Conservation (phyloP, 768 basidiomycete species). For the Flagelloscypha sp. region DNA sequence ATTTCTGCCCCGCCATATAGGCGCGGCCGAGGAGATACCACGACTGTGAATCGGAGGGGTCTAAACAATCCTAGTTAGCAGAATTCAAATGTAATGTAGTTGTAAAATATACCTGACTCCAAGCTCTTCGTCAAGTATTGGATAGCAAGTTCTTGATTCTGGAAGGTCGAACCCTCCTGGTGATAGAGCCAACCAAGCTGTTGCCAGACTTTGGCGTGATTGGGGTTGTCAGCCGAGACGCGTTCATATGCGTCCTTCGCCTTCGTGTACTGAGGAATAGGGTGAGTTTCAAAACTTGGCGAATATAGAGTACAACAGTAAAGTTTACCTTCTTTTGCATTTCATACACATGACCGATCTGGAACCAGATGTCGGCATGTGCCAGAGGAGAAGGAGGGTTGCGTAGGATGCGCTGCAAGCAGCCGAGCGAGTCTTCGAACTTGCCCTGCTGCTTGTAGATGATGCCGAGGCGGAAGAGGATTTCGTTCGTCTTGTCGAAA, state of each 20-base stretch:
- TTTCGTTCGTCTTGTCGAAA: constrained; percentile 75
- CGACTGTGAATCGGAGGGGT: constrained; percentile 91
- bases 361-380: constrained; percentile 99
- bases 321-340: constrained; percentile 87
- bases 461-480: constrained; percentile 70
- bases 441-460: constrained; percentile 79
- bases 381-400: constrained; percentile 94
- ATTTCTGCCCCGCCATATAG: constrained; percentile 97
- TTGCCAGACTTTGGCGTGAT: constrained; percentile 94
- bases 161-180: constrained; percentile 90
- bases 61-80: constrained; percentile 29
- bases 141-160: constrained; percentile 92
- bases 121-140: constrained; percentile 90
- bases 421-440: constrained; percentile 53
- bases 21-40: constrained; percentile 99
- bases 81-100: constrained; percentile 1
- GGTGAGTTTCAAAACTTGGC: constrained; percentile 9
- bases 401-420: constrained; percentile 83
- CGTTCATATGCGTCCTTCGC: constrained; percentile 96
- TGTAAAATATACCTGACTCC: constrained; percentile 68
- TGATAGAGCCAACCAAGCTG: constrained; percentile 98
- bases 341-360: constrained; percentile 97
- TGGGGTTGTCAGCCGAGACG: constrained; percentile 86
- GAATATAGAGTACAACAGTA: neutral
- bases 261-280: constrained; percentile 55